phyloP scores from a whole-genome alignment of 2,329 filamentous ascomycete genomes.

The Sporothrix sp. region DNA sequence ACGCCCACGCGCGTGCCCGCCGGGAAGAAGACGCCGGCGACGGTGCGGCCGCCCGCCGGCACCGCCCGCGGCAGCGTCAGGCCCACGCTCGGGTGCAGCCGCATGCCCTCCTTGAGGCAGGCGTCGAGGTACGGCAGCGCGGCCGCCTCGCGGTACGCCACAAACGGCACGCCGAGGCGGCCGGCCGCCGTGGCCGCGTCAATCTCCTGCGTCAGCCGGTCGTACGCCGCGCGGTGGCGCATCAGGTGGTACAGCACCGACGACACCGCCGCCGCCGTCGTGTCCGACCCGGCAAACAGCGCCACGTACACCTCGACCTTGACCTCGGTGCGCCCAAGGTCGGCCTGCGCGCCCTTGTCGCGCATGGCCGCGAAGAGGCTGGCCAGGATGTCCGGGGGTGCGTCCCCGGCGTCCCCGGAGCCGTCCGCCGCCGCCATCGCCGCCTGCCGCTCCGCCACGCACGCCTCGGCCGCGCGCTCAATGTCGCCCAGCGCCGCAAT shows the following conservation, averaged over 20 bases:
- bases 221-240: not conserved
- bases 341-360: not conserved
- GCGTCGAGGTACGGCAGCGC: not conserved
- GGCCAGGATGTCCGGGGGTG: not conserved
- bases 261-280: not conserved
- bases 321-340: not conserved
- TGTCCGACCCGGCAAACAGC: slow-evolving; percentile 4
- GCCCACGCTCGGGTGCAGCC: not conserved
- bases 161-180: not conserved
- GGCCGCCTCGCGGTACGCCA: not conserved
- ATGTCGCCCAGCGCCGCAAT: not conserved
- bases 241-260: not conserved
- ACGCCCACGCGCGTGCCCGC: not conserved
- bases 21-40: not conserved
- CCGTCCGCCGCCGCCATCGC: not conserved
- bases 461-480: not conserved
- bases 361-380: not conserved
- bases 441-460: not conserved
- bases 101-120: slow-evolving; percentile 1
- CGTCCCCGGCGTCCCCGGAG: not conserved
- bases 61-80: not conserved
- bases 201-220: not conserved
- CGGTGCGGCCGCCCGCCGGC: not conserved
- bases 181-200: not conserved
- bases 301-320: slow-evolving; percentile 1